Percentiles rank a stretch among this genome's conserved stretches.
phyloP scores from a whole-genome alignment of 192 early-diverging fungal genomes.

The Phycomyces nitens region DNA sequence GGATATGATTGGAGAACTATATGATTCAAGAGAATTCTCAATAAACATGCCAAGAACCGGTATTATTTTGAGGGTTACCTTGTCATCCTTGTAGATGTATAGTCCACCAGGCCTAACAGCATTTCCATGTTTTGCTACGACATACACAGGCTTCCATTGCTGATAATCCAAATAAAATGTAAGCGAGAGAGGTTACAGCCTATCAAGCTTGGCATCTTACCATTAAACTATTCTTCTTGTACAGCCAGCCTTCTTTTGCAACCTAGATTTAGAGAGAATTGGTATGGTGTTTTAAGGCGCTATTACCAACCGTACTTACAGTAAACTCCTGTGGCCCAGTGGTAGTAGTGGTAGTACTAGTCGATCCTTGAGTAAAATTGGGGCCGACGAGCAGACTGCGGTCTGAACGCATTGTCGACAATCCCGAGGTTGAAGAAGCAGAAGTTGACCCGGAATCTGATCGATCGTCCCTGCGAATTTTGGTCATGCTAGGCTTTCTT shows the following conservation, averaged over 20 bases:
- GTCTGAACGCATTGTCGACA: conserved; percentile 4
- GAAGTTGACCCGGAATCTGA: no score
- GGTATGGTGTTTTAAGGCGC: not conserved
- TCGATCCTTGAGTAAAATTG: not conserved
- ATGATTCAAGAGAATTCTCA: not conserved
- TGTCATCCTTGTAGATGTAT: conserved; percentile 50
- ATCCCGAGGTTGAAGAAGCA: not conserved
- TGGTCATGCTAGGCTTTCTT: not conserved
- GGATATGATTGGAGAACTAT: conserved; percentile 40
- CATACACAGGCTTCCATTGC: conserved; percentile 51
- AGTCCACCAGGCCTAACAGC: conserved; percentile 43
- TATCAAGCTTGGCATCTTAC: conserved; percentile 18
- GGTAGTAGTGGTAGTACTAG: not conserved
- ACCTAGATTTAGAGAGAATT: conserved; percentile 26
- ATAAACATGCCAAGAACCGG: not conserved
- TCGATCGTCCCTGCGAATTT: not conserved
- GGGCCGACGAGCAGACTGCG: not conserved
- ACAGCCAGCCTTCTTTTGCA: conserved; percentile 53
- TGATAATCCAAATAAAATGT: not conserved
- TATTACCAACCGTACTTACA: not conserved
- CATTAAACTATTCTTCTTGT: conserved; percentile 42
- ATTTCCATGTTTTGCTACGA: conserved; percentile 45
- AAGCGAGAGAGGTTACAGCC: not conserved
- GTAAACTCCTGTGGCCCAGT: conserved; percentile 23
- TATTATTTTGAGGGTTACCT: conserved; percentile 29